A percentile compares a stretch with the other conserved stretches of the same genome.
These are phyloP conservation scores for Talaromyces trachyspermus DNA, from an alignment of 495 filamentous ascomycete species.

Conservation along the genomic window DNA sequence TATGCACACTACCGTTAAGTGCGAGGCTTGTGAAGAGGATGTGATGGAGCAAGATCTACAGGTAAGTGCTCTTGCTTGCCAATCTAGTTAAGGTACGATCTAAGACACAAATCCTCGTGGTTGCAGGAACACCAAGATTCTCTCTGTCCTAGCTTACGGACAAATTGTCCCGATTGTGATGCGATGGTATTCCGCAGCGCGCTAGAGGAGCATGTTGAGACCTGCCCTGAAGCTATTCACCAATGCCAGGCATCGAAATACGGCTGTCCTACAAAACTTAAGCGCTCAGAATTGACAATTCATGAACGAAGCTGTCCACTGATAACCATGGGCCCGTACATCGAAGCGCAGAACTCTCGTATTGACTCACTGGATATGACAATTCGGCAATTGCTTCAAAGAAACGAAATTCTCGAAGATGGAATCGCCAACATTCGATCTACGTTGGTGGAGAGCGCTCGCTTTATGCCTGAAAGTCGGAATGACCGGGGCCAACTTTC, in stretches of 20 bases:
- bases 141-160: slow-evolving; percentile 42
- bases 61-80: slow-evolving; percentile 32
- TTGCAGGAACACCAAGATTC: slow-evolving; percentile 40
- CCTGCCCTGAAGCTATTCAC: slow-evolving; percentile 47
- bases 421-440: slow-evolving; percentile 43
- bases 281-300: slow-evolving; percentile 38
- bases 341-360: slow-evolving; percentile 49
- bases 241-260: slow-evolving; percentile 47
- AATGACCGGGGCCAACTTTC: neutral
- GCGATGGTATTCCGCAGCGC: slow-evolving; percentile 38
- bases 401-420: slow-evolving; percentile 52
- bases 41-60: slow-evolving; percentile 54
- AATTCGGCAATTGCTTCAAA: slow-evolving; percentile 48
- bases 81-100: too few relatives aligned
- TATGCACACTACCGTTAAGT: slow-evolving; percentile 47
- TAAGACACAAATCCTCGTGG: neutral
- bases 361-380: slow-evolving; percentile 49
- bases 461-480: slow-evolving; percentile 11
- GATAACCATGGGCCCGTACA: slow-evolving; percentile 50
- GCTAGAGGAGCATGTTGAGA: slow-evolving; percentile 41
- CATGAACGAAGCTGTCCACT: slow-evolving; percentile 52
- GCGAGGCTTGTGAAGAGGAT: slow-evolving; percentile 44
- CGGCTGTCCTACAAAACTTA: slow-evolving; percentile 48
- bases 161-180: slow-evolving; percentile 47
- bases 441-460: slow-evolving; percentile 31